phyloP scores from a whole-genome alignment of 805 yeast genomes.

The Nematodospora valgi region DNA sequence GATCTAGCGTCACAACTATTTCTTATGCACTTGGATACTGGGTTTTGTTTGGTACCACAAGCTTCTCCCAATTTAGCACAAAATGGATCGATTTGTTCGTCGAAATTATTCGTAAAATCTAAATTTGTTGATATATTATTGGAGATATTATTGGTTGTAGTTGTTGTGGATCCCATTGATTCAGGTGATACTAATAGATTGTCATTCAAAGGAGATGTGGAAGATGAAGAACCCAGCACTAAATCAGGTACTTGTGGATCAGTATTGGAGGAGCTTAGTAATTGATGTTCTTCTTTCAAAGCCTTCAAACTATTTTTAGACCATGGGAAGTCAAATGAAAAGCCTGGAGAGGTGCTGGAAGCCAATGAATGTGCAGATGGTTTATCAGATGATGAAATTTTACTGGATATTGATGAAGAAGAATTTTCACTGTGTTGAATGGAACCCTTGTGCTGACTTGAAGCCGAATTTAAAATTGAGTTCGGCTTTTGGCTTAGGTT shows the following conservation, averaged over 20 bases:
- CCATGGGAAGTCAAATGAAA: slow-evolving; percentile 59
- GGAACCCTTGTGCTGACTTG: too few species aligned
- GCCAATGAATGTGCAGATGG: slow-evolving; percentile 5
- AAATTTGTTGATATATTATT: slow-evolving; percentile 12
- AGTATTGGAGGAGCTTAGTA: background rate
- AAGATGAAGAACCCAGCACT: slow-evolving; percentile 32
- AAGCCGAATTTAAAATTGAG: slow-evolving; percentile 15
- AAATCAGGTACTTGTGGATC: slow-evolving; percentile 29
- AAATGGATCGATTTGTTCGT: slow-evolving; percentile 70
- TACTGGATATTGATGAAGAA: slow-evolving; percentile 3
- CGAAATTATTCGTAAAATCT: slow-evolving; percentile 36
- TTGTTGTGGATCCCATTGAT: slow-evolving; percentile 18
- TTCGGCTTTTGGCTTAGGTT: slow-evolving; percentile 12
- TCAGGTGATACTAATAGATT: slow-evolving; percentile 32
- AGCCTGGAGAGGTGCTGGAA: slow-evolving; percentile 14
- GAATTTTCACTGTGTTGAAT: slow-evolving; percentile 2
- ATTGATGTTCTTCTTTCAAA: slow-evolving; percentile 4
- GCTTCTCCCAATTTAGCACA: slow-evolving; percentile 75
- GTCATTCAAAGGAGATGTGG: slow-evolving; percentile 39
- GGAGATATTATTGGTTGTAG: slow-evolving; percentile 12
- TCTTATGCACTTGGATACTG: slow-evolving; percentile 51
- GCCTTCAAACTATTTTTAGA: slow-evolving; percentile 18
- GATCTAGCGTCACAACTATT: slow-evolving; percentile 2
- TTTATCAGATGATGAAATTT: slow-evolving; percentile 3
- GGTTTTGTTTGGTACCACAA: slow-evolving; percentile 73